Conservation (phyloP, 192 early-diverging fungal genomes). For the Podila epigama region DNA sequence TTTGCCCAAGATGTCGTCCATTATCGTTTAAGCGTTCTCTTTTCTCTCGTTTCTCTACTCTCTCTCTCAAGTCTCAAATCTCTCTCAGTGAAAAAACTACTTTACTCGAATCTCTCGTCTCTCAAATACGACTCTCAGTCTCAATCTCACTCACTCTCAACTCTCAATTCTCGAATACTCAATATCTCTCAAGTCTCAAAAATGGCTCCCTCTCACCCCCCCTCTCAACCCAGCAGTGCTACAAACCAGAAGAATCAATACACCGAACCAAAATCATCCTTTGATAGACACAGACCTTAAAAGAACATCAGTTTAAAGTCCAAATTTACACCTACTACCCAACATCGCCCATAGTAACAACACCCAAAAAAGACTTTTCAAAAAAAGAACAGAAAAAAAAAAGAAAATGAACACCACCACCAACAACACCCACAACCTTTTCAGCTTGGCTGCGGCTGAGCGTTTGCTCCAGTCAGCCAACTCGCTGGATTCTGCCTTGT, state of each 20-base stretch:
- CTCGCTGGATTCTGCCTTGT: constrained; percentile 38
- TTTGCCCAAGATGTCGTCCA: constrained; percentile 50
- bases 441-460: constrained; percentile 33
- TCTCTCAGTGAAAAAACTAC: constrained; percentile 15
- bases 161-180: constrained; percentile 10
- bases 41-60: constrained; percentile 7
- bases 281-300: constrained; percentile 48
- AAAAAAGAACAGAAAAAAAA: constrained; percentile 6
- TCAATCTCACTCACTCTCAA: constrained; percentile 22
- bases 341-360: constrained; percentile 1
- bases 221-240: constrained; percentile 27
- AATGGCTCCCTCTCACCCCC: constrained; percentile 52
- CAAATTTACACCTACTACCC: background rate
- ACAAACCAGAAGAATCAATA: constrained; percentile 13
- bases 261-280: constrained; percentile 33
- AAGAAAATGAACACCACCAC: constrained; percentile 41
- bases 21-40: constrained; percentile 49
- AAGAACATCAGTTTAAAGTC: constrained; percentile 19
- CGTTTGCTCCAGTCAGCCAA: constrained; percentile 46
- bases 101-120: constrained; percentile 3
- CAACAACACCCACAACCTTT: constrained; percentile 12
- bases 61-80: constrained; percentile 10
- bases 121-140: background rate
- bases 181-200: constrained; percentile 30
- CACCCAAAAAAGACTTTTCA: background rate